Evolutionary conservation across 306 rosid genomes (phyloP), one percentile per base, ranked within the genome.

Genomic region (Malus sieversii): DNA sequence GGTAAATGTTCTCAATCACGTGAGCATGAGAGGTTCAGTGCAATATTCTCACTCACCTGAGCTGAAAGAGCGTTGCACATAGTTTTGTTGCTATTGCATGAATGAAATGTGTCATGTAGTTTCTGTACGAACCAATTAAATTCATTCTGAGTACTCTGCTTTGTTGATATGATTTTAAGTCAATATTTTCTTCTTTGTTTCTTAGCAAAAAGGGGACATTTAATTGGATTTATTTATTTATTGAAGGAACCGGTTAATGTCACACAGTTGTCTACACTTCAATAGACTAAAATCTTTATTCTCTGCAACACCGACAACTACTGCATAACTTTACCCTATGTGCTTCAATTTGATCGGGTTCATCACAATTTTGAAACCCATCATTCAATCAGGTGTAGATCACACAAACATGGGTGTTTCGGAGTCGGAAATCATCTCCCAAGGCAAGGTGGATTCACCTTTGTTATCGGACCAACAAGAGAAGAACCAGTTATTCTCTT

Each of bases 401-500:
- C 8, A 27, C 20, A 45, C n/a, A 19, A 73, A 66, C 23, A 64
- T 66, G 12, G 60, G 70, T 13, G 77, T 70, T 38, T 67, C 77
- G 0, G 95, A 88, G 53, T 62, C 81, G 0, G 91, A 86, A 38
- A 78, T 72, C 77, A 75, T 84, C 10, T 76, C 85, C n/a, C 87
- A 74, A 11, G 80, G 71, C 1, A 90, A 86, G 51, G 90, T 71
- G 3, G 94, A 91, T 20, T 81, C 90, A 6, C 32, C 85, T 2
- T 15, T 81, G 14, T 82, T 69, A 20, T 32, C 75, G 1, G 85
- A 84, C 2, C 81, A 82, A 59, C 81, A 73, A 33, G 67, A 38
- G 72, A 77, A 79, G 57, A 81, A 73, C 29, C 73, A 79, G 45
- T 59, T 74, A 1, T 67, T 87, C 40, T 68, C 93, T 0, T 75